Evolutionary conservation across 2,329 filamentous ascomycete species (phyloP), one percentile per base, ranked within the genome.

Genomic region (Colletotrichum sp.): DNA sequence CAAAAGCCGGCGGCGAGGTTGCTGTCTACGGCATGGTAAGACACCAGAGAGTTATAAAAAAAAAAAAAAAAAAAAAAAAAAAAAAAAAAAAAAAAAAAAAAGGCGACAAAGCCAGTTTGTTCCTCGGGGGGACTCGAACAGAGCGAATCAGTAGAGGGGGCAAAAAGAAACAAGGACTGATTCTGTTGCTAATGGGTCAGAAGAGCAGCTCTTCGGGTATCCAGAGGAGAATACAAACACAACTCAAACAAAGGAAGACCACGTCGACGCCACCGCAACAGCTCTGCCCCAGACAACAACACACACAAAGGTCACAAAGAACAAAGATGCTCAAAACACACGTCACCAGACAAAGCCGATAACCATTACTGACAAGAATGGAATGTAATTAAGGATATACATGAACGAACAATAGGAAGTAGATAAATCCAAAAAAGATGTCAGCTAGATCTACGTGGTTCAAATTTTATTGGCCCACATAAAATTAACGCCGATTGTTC

Each of bases 391-490:
- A 30, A 44, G 55, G 15, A n/a, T 30, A 26, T 26, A 57, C 62
- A 65, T 12, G 10, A 32, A 15, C 5, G 34, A 30, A 67, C 13
- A 63, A 55, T 49, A 49, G 12, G 34, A 63, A 28, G 8, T 18
- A 39, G 36, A 18, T 18, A 39, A 18, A 39, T 16, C 8, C 59
- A 62, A 24, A 39, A 52, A 57, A 36, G 28, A 64, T 39, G 34
- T 18, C 26, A 32, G 36, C 68, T 75, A 24, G 32, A 75, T 72
- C 55, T 67, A 55, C 69, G 55, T 30, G n/a, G 24, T 72, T 68
- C 69, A 68, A 75, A 75, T 75, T 75, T 75, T 72, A 72, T 57
- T 24, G 72, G 63, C 39, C 72, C 69, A 75, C 72, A 62, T 44
- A 72, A 74, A 67, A 21, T 62, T 36, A 44, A 32, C 26, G 39